These are phyloP conservation scores for Malus asiatica DNA, from an alignment of 306 rosid species.

Conservation along the genomic window DNA sequence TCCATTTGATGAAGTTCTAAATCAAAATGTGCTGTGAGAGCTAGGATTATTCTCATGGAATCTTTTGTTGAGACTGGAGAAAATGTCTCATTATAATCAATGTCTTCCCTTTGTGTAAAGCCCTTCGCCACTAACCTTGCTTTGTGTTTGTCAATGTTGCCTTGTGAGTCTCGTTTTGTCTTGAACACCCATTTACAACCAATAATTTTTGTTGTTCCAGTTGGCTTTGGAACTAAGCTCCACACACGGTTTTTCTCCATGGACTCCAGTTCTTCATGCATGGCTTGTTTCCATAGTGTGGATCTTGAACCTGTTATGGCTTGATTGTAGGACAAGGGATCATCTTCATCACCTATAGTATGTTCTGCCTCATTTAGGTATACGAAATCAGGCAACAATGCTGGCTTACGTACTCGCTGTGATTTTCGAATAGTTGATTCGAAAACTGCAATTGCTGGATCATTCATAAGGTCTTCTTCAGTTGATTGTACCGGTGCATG, in stretches of 20 bases:
- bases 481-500: accelerated
- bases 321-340: background rate
- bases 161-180: background rate
- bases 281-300: background rate
- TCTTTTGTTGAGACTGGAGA: no score
- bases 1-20: no score
- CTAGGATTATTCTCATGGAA: background rate
- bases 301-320: background rate
- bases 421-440: accelerated
- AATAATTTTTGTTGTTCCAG: accelerated
- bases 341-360: background rate
- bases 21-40: no score
- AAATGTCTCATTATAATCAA: accelerated
- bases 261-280: background rate
- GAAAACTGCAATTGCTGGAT: accelerated
- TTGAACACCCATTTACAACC: background rate
- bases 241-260: accelerated
- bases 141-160: no score
- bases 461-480: accelerated
- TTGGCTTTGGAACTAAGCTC: accelerated
- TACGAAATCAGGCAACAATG: accelerated
- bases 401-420: no score
- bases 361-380: no score
- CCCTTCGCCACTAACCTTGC: background rate
- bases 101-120: no score